These are phyloP conservation scores for Abelmoschus esculentus DNA, from an alignment of 345 rosid genomes.

Conservation along the genomic window DNA sequence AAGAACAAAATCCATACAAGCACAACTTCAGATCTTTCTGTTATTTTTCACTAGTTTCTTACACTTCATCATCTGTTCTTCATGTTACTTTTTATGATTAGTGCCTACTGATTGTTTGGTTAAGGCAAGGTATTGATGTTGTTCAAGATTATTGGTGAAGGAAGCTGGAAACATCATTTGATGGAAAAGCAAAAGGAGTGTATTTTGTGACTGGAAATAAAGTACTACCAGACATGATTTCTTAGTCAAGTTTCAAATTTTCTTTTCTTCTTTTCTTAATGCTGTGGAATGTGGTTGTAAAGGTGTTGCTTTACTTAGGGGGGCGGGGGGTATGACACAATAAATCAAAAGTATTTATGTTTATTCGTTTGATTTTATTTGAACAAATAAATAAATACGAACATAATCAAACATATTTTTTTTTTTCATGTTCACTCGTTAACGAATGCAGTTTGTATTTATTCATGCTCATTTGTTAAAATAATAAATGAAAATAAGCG, in stretches of 20 bases:
- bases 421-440: too few relatives aligned
- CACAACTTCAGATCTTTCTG: too few relatives aligned
- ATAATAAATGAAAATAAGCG: too few relatives aligned
- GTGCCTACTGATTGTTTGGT: too few relatives aligned
- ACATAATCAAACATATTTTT: too few relatives aligned
- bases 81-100: neutral
- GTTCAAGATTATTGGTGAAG: neutral
- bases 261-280: neutral
- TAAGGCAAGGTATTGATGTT: neutral
- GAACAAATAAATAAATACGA: too few relatives aligned
- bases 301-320: neutral
- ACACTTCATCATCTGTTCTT: neutral
- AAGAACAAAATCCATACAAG: neutral
- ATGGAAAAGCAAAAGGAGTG: neutral
- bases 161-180: neutral
- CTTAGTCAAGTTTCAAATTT: neutral
- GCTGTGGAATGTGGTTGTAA: neutral
- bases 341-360: too few relatives aligned
- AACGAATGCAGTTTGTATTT: too few relatives aligned
- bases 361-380: too few relatives aligned
- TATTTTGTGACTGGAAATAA: slow-evolving; percentile 1
- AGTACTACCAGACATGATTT: neutral
- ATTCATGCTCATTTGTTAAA: too few relatives aligned
- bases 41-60: neutral
- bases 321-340: too few relatives aligned